Conservation (phyloP, 768 basidiomycete species). For the Sarcodon sp. region DNA sequence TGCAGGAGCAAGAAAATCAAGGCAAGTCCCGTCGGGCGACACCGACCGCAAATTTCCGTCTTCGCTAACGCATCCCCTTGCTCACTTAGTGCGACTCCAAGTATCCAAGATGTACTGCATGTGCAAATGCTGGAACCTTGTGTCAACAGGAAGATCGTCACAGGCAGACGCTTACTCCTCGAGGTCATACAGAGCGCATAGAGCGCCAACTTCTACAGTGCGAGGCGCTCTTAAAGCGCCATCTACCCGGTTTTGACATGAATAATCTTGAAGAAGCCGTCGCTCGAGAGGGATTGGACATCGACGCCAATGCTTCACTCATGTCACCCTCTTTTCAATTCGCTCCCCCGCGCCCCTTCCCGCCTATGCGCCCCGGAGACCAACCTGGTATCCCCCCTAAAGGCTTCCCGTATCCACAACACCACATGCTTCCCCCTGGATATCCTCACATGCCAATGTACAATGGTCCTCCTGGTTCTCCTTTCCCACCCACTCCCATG, state of each 20-base stretch:
- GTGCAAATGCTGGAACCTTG: slow-evolving; percentile 62
- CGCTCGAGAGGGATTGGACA: slow-evolving; percentile 54
- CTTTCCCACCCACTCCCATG: slow-evolving; percentile 25
- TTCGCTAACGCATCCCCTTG: slow-evolving; percentile 23
- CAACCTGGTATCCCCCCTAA: slow-evolving; percentile 16
- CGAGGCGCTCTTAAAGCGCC: slow-evolving; percentile 64
- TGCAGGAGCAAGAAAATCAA: slow-evolving; percentile 97
- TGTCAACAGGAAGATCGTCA: slow-evolving; percentile 88
- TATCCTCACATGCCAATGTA: slow-evolving; percentile 34
- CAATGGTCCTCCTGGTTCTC: slow-evolving; percentile 24
- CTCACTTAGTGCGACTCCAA: slow-evolving; percentile 73
- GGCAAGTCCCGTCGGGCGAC: slow-evolving; percentile 39
- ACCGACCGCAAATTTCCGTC: slow-evolving; percentile 76
- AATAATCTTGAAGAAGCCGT: slow-evolving; percentile 53
- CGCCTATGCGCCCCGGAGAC: slow-evolving; percentile 10
- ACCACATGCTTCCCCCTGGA: slow-evolving; percentile 27
- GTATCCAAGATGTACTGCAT: slow-evolving; percentile 78
- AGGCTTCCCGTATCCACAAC: slow-evolving; percentile 21
- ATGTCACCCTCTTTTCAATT: slow-evolving; percentile 16
- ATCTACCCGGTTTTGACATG: slow-evolving; percentile 54
- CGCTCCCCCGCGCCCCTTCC: slow-evolving; percentile 6
- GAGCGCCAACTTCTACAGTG: slow-evolving; percentile 74
- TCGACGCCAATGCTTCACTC: slow-evolving; percentile 11
- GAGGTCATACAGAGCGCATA: slow-evolving; percentile 73
- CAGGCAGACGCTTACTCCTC: slow-evolving; percentile 73